Conservation (phyloP, 2,329 filamentous ascomycete species). For the Aspergillus piperis region DNA sequence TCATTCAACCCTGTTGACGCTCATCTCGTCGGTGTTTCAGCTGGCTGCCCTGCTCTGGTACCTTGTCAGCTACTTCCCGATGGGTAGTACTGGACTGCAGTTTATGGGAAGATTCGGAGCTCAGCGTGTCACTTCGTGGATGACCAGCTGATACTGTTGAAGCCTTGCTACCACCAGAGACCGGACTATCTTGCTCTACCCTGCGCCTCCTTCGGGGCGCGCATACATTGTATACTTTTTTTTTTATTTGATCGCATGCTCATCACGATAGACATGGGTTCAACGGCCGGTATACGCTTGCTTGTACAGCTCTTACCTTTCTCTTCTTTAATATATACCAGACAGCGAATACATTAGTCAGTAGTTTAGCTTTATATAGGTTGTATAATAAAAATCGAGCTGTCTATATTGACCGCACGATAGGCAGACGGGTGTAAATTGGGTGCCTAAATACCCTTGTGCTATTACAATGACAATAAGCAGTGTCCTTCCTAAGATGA, state of each 20-base stretch:
- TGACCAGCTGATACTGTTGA: constrained; percentile 62
- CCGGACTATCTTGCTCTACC: not conserved
- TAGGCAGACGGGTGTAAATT: too few relatives aligned
- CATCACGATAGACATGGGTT: not conserved
- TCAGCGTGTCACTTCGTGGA: constrained; percentile 81
- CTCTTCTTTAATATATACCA: too few relatives aligned
- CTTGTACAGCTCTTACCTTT: not conserved
- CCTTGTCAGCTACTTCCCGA: constrained; percentile 94
- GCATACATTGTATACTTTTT: not conserved
- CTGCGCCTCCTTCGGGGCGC: not conserved
- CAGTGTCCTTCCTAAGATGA: too few relatives aligned
- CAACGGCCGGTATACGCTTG: not conserved
- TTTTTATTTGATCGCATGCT: not conserved
- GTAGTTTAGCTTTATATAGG: too few relatives aligned
- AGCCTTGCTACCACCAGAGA: not conserved
- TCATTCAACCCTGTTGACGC: constrained; percentile 78
- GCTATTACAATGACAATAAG: too few relatives aligned
- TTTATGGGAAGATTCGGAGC: constrained; percentile 85
- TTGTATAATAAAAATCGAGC: too few relatives aligned
- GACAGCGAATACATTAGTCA: too few relatives aligned
- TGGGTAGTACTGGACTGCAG: constrained; percentile 86
- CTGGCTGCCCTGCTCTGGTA: constrained; percentile 87
- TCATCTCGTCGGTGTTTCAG: constrained; percentile 81
- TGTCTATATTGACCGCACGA: too few relatives aligned
- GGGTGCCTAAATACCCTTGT: too few relatives aligned